Percentiles rank a stretch among this genome's conserved stretches.
Conservation (phyloP, 805 yeast species). For the Saturnispora diversa region DNA sequence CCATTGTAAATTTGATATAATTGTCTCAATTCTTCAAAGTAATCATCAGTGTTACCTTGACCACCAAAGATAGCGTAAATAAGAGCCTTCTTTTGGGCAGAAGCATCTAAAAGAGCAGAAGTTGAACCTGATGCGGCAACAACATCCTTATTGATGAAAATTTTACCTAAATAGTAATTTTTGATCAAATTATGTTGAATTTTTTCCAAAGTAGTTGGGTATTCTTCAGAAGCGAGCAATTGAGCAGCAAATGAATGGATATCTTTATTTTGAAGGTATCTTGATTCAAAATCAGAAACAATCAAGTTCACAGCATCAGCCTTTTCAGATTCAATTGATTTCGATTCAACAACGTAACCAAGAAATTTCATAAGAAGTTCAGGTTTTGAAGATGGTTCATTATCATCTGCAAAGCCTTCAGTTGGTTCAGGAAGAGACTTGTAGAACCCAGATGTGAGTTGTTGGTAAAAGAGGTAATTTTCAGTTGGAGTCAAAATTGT, state of each 20-base stretch:
- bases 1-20: constrained; percentile 70
- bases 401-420: constrained; percentile 77
- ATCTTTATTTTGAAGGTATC: constrained; percentile 67
- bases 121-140: constrained; percentile 3
- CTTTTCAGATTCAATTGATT: constrained; percentile 26
- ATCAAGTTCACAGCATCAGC: constrained; percentile 59
- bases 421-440: constrained; percentile 72
- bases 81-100: constrained; percentile 50
- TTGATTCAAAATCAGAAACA: constrained; percentile 74
- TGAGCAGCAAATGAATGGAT: constrained; percentile 83
- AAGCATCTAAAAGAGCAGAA: constrained; percentile 49
- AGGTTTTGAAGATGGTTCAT: constrained; percentile 80
- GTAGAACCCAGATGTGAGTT: constrained; percentile 77
- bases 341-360: constrained; percentile 47
- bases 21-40: constrained; percentile 91
- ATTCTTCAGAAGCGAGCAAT: constrained; percentile 48
- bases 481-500: constrained; percentile 80
- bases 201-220: constrained; percentile 63
- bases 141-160: constrained; percentile 23
- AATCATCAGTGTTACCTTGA: constrained; percentile 97
- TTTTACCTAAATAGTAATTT: constrained; percentile 52
- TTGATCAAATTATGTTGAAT: constrained; percentile 63
- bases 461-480: constrained; percentile 71
- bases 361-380: constrained; percentile 80
- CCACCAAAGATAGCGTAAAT: constrained; percentile 93